Conservation (phyloP, 164 flowering plant species). For the Amborella trichopoda region DNA sequence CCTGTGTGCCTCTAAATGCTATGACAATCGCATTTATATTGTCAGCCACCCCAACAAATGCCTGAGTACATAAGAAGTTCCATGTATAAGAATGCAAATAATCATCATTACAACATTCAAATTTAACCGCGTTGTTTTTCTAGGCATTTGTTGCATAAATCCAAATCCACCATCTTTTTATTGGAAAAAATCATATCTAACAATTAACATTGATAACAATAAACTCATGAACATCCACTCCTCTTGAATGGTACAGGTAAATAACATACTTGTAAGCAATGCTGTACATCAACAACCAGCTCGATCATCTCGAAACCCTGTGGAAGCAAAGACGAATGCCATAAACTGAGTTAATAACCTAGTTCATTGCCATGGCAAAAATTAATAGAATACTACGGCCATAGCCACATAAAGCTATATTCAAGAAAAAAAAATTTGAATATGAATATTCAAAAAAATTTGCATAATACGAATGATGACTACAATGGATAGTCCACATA, state of each 20-base stretch:
- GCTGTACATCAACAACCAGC: slow-evolving; percentile 81
- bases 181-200: neutral
- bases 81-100: neutral
- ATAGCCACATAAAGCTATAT: neutral
- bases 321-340: neutral
- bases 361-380: neutral
- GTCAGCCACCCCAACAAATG: slow-evolving; percentile 81
- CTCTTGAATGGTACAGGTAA: no score
- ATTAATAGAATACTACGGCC: neutral
- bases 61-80: slow-evolving; percentile 23
- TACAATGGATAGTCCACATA: slow-evolving; percentile 9
- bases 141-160: neutral
- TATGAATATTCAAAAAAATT: neutral
- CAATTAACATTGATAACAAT: neutral
- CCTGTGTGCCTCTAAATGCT: slow-evolving; percentile 97
- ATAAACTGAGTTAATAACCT: neutral
- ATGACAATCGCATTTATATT: slow-evolving; percentile 76
- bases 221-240: no score
- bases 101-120: neutral
- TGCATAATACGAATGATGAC: neutral
- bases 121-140: neutral
- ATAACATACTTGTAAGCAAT: slow-evolving; percentile 77
- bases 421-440: neutral
- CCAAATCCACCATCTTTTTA: neutral
- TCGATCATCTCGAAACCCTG: slow-evolving; percentile 94